phyloP scores from a whole-genome alignment of 2,329 filamentous ascomycete species.

The Aspergillus novoparasiticus region DNA sequence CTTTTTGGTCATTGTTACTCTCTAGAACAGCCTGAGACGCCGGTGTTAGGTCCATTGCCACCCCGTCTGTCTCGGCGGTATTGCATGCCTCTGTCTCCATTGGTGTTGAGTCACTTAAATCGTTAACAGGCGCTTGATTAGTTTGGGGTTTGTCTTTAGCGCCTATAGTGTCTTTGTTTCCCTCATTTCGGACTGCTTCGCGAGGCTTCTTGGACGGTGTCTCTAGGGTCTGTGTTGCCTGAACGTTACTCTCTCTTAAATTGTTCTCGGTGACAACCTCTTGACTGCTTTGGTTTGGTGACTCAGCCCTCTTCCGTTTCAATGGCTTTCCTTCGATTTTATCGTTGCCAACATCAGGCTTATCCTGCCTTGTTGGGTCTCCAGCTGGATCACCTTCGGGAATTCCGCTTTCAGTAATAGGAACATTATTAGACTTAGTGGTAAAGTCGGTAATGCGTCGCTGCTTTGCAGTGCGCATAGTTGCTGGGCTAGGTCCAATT shows the following conservation, averaged over 20 bases:
- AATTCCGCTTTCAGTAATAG: neutral
- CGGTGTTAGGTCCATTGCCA: neutral
- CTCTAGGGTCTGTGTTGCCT: neutral
- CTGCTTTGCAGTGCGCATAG: conserved; percentile 19
- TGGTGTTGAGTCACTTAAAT: neutral
- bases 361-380: conserved; percentile 8
- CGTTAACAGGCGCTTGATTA: neutral
- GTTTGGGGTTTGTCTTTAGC: neutral
- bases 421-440: conserved; percentile 8
- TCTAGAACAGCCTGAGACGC: neutral
- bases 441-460: conserved; percentile 17
- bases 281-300: neutral
- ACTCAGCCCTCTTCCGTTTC: conserved; percentile 6
- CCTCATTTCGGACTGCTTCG: neutral
- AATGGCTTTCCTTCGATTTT: neutral
- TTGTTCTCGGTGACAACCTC: neutral
- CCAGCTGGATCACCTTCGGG: neutral
- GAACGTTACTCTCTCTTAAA: neutral
- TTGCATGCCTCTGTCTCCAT: neutral
- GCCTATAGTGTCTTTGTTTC: neutral
- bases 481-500: neutral
- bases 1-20: neutral
- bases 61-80: neutral
- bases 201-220: conserved; percentile 22
- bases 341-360: neutral